phyloP scores from a whole-genome alignment of 768 basidiomycete genomes.

The Glaciozyma martinii region DNA sequence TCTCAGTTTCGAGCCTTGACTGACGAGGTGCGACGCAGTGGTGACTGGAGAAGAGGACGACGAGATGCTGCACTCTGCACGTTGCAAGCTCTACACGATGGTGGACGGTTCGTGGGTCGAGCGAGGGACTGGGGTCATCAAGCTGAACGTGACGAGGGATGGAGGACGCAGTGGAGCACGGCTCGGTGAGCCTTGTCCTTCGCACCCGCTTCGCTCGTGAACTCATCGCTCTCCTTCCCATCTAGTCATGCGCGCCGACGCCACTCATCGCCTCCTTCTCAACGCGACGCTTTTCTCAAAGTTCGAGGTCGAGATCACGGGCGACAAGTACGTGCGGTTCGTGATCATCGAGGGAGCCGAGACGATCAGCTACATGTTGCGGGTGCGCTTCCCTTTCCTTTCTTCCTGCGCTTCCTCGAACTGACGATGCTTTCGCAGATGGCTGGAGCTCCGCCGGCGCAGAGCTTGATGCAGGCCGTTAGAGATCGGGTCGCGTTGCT shows the following conservation, averaged over 20 bases:
- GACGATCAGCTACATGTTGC: constrained; percentile 31
- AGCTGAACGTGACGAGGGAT: constrained; percentile 21
- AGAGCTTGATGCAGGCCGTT: constrained; percentile 16
- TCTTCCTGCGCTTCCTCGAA: no score
- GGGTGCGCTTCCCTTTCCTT: constrained; percentile 4
- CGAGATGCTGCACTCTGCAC: constrained; percentile 18
- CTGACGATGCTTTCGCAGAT: constrained; percentile 1
- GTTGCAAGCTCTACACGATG: constrained; percentile 30
- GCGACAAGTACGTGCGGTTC: constrained; percentile 33
- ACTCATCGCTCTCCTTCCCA: background rate
- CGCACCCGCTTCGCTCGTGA: background rate
- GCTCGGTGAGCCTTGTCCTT: constrained; percentile 14
- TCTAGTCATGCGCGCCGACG: constrained; percentile 34
- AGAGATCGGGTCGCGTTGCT: constrained; percentile 21
- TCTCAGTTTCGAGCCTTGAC: background rate
- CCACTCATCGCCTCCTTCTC: constrained; percentile 31
- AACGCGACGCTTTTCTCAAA: constrained; percentile 30
- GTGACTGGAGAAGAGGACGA: constrained; percentile 33
- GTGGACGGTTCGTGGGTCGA: constrained; percentile 27
- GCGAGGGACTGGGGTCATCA: constrained; percentile 28
- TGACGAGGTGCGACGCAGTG: background rate
- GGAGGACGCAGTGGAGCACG: constrained; percentile 7
- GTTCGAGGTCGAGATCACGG: constrained; percentile 28
- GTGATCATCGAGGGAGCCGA: constrained; percentile 16
- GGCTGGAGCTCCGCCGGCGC: constrained; percentile 11